Conservation (phyloP, 2,329 filamentous ascomycete species). For the Pleurostoma richardsiae region DNA sequence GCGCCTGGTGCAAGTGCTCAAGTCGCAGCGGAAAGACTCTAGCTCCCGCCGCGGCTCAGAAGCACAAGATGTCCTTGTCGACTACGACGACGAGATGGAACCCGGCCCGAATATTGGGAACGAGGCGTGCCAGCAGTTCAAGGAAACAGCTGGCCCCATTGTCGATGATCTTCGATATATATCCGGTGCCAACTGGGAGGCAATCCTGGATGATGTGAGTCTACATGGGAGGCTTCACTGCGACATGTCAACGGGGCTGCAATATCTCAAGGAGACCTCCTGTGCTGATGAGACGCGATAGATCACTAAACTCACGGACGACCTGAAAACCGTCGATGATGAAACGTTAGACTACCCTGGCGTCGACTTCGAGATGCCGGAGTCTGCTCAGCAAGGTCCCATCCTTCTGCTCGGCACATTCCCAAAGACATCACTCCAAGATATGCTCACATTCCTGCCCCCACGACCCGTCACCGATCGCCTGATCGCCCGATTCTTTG, state of each 20-base stretch:
- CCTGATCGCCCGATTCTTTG: slow-evolving; percentile 21
- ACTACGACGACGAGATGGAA: slow-evolving; percentile 2
- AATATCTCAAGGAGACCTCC: too few species aligned
- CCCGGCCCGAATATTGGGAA: not conserved
- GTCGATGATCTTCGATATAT: slow-evolving; percentile 18
- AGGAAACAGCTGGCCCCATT: slow-evolving; percentile 12
- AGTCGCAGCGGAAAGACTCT: slow-evolving; percentile 10
- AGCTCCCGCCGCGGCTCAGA: not conserved
- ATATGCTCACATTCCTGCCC: slow-evolving; percentile 15
- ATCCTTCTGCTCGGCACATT: slow-evolving; percentile 18
- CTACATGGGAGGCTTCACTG: too few species aligned
- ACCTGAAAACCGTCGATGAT: slow-evolving; percentile 14
- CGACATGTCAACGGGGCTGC: too few species aligned
- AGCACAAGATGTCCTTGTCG: not conserved
- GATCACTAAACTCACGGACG: slow-evolving; percentile 14
- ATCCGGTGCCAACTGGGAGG: slow-evolving; percentile 22
- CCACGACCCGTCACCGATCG: slow-evolving; percentile 14
- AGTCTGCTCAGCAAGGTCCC: slow-evolving; percentile 10
- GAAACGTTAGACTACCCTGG: slow-evolving; percentile 4
- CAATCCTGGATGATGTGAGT: slow-evolving; percentile 21
- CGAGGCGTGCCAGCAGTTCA: not conserved
- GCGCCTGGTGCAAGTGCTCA: slow-evolving; percentile 17
- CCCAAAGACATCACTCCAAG: slow-evolving; percentile 8
- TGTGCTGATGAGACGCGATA: slow-evolving; percentile 4
- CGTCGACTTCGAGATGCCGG: slow-evolving; percentile 6